Conservation (phyloP, 495 filamentous ascomycete species). For the Talaromyces stipitatus region DNA sequence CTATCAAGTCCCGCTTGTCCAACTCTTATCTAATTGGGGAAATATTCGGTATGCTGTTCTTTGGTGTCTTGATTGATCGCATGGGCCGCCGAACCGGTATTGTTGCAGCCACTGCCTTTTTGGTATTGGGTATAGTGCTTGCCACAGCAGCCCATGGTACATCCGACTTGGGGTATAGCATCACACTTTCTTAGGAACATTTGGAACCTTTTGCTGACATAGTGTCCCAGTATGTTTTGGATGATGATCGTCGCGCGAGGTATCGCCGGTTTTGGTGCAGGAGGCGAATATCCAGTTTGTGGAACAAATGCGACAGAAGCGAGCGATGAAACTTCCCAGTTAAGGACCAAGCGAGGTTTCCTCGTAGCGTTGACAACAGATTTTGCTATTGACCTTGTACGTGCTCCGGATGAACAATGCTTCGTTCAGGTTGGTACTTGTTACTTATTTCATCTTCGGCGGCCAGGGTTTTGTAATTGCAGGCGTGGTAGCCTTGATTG, state of each 20-base stretch:
- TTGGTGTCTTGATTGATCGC: slow-evolving; percentile 23
- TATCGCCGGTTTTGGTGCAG: slow-evolving; percentile 44
- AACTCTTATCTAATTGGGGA: slow-evolving; percentile 28
- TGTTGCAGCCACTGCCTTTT: slow-evolving; percentile 17
- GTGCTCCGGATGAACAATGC: neutral
- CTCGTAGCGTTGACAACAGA: slow-evolving; percentile 25
- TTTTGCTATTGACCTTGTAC: slow-evolving; percentile 24
- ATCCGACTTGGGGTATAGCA: slow-evolving; percentile 16
- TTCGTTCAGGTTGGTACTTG: neutral
- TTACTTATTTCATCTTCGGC: neutral
- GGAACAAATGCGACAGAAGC: slow-evolving; percentile 38
- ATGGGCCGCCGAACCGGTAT: slow-evolving; percentile 23
- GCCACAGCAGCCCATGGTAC: slow-evolving; percentile 23
- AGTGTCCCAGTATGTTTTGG: slow-evolving; percentile 35
- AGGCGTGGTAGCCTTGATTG: slow-evolving; percentile 23
- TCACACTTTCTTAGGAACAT: too few species aligned
- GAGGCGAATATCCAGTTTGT: slow-evolving; percentile 41
- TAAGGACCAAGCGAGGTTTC: slow-evolving; percentile 22
- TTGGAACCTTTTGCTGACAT: neutral
- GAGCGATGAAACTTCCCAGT: slow-evolving; percentile 28
- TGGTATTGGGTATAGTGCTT: slow-evolving; percentile 21
- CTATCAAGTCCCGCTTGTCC: slow-evolving; percentile 24
- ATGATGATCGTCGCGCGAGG: slow-evolving; percentile 48
- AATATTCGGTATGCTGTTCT: slow-evolving; percentile 30
- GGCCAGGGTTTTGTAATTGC: slow-evolving; percentile 23